phyloP scores from a whole-genome alignment of 352 stramenopile genomes.

The Ochromonadaceae sp. region DNA sequence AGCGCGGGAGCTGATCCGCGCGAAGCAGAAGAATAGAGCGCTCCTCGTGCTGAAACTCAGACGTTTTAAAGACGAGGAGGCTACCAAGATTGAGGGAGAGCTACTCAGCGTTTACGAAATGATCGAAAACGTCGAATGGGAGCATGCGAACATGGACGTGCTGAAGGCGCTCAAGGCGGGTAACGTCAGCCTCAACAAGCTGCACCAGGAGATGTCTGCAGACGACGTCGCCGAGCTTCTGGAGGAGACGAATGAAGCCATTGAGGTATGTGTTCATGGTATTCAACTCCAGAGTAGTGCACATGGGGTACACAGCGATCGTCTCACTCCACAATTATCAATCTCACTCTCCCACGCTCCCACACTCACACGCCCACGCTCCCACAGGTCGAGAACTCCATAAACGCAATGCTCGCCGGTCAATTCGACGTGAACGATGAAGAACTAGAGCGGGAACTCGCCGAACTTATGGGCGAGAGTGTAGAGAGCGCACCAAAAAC shows the following conservation, averaged over 20 bases:
- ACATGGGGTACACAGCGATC: too few species aligned
- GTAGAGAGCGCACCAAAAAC: too few species aligned
- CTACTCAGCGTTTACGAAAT: slow-evolving; percentile 44
- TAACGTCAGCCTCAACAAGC: slow-evolving; percentile 44
- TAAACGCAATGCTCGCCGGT: slow-evolving; percentile 1
- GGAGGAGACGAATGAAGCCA: slow-evolving; percentile 46
- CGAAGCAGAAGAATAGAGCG: slow-evolving; percentile 36
- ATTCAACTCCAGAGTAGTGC: too few species aligned
- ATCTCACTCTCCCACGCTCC: too few species aligned
- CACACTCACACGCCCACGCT: neutral
- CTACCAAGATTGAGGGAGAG: slow-evolving; percentile 38
- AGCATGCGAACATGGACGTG: slow-evolving; percentile 42
- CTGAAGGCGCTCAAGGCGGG: slow-evolving; percentile 37
- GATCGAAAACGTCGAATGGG: slow-evolving; percentile 45
- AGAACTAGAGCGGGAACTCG: slow-evolving; percentile 6
- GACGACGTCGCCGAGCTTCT: slow-evolving; percentile 51
- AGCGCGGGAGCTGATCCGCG: slow-evolving; percentile 35
- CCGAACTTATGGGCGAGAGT: neutral
- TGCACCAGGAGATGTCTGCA: slow-evolving; percentile 48
- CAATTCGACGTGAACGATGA: neutral
- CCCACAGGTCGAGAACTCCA: neutral
- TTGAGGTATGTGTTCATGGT: too few species aligned
- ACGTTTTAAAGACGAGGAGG: slow-evolving; percentile 42
- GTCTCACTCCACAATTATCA: too few species aligned
- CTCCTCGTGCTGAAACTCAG: slow-evolving; percentile 40